Evolutionary conservation across 768 basidiomycete species (phyloP).

Genomic region (Trametes maxima): DNA sequence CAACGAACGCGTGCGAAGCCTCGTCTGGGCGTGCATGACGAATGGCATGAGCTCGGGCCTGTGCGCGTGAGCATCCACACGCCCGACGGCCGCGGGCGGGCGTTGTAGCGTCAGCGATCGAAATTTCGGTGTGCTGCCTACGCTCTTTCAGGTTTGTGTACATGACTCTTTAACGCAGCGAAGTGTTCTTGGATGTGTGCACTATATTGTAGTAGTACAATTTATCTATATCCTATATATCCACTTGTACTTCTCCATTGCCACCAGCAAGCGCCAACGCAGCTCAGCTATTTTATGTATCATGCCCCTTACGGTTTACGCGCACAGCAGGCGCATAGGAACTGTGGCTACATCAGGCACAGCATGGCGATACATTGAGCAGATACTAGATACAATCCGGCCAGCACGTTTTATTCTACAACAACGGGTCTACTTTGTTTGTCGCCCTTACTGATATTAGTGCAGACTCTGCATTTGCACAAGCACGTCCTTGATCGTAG

Average conservation of each 20-base stretch:
- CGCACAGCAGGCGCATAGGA: too few relatives aligned
- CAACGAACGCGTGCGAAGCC: background rate
- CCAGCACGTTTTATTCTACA: background rate
- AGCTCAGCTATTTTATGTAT: background rate
- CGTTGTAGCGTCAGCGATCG: background rate
- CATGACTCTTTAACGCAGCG: background rate
- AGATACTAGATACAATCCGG: too few relatives aligned
- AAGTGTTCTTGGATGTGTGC: background rate
- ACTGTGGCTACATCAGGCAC: too few relatives aligned
- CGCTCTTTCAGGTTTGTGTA: background rate
- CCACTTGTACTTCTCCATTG: background rate
- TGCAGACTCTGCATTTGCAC: constrained; percentile 48
- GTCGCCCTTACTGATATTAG: constrained; percentile 26
- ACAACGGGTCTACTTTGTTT: background rate
- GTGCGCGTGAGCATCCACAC: constrained; percentile 10
- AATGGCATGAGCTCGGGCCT: constrained; percentile 18
- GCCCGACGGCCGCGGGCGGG: background rate
- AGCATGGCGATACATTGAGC: too few relatives aligned
- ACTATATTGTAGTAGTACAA: constrained; percentile 5
- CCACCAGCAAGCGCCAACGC: background rate
- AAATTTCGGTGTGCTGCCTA: background rate
- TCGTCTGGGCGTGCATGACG: background rate
- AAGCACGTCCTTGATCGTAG: constrained; percentile 43
- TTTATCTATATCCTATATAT: constrained; percentile 13
- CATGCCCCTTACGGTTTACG: background rate